Percentiles rank a stretch among this genome's conserved stretches.
These are phyloP conservation scores for Nelumbo lutea DNA, from an alignment of 164 flowering plant genomes.

Conservation along the genomic window DNA sequence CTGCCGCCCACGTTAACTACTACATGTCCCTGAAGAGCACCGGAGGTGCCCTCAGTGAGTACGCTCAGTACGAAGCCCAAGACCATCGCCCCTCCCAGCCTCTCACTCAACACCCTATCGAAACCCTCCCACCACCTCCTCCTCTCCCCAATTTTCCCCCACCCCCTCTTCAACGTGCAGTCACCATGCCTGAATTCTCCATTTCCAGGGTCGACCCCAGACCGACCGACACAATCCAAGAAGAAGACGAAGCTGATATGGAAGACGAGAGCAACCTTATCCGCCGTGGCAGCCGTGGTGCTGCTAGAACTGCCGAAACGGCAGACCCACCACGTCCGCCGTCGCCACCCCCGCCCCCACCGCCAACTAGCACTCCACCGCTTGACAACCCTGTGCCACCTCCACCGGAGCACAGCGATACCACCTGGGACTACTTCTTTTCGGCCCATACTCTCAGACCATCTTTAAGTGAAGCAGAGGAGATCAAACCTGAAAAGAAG, in stretches of 20 bases:
- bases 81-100: conserved; percentile 5
- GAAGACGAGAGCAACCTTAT: conserved; percentile 15
- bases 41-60: conserved; percentile 84
- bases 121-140: conserved; percentile 49
- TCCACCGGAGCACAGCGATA: conserved; percentile 36
- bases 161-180: conserved; percentile 43
- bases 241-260: conserved; percentile 42
- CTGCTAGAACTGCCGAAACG: conserved; percentile 13
- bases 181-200: conserved; percentile 56
- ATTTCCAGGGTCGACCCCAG: conserved; percentile 22
- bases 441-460: conserved; percentile 33
- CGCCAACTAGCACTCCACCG: conserved; percentile 14
- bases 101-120: conserved; percentile 22
- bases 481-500: conserved; percentile 7
- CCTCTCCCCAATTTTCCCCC: conserved; percentile 44
- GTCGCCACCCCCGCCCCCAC: conserved; percentile 10
- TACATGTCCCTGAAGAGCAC: conserved; percentile 63
- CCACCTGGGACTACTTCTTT: conserved; percentile 77
- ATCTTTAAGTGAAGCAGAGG: conserved; percentile 26
- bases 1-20: conserved; percentile 74
- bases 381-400: conserved; percentile 24
- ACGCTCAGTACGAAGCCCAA: conserved; percentile 61
- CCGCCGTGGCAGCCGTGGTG: conserved; percentile 12
- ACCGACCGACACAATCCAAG: conserved; percentile 31
- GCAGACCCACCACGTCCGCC: conserved; percentile 17